A percentile compares a stretch with the other conserved stretches of the same genome.
phyloP scores from a whole-genome alignment of 305 asterid genomes.

The Fraxinus floribunda region DNA sequence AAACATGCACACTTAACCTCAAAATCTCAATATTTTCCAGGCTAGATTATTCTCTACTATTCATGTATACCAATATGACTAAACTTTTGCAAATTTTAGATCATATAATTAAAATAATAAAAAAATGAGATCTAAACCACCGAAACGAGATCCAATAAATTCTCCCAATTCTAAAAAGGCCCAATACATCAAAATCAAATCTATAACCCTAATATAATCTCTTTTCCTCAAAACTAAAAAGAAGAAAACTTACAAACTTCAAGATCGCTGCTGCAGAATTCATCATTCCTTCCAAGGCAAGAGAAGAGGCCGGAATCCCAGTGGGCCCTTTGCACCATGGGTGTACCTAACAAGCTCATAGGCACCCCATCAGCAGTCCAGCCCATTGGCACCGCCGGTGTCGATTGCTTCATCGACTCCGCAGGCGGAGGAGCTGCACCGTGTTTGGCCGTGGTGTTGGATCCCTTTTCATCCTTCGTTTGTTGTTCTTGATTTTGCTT shows the following conservation, averaged over 20 bases:
- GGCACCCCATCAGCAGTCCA: conserved; percentile 63
- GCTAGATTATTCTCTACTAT: background rate
- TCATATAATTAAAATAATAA: too few relatives aligned
- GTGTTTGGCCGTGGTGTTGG: conserved; percentile 27
- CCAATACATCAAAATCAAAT: background rate
- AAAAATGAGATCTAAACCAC: background rate
- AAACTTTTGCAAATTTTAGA: background rate
- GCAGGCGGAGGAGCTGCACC: conserved; percentile 27
- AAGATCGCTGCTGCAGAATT: conserved; percentile 87
- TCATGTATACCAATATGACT: background rate
- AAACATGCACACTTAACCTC: background rate
- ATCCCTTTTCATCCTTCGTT: conserved; percentile 28
- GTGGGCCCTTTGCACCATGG: conserved; percentile 42
- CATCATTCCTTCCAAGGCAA: conserved; percentile 71
- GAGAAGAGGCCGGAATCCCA: conserved; percentile 75
- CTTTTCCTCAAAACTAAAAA: conserved; percentile 32
- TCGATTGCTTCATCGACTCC: conserved; percentile 18
- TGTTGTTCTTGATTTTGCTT: conserved; percentile 34
- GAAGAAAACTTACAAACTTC: conserved; percentile 78
- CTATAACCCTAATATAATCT: conserved; percentile 22
- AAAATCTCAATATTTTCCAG: background rate
- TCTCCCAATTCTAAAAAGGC: background rate
- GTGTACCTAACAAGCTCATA: conserved; percentile 47
- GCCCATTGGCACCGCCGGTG: conserved; percentile 40
- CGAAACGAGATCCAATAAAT: background rate